Evolutionary conservation across 1,284 basidiomycete genomes (phyloP).

Genomic region (Flammula alnicola): DNA sequence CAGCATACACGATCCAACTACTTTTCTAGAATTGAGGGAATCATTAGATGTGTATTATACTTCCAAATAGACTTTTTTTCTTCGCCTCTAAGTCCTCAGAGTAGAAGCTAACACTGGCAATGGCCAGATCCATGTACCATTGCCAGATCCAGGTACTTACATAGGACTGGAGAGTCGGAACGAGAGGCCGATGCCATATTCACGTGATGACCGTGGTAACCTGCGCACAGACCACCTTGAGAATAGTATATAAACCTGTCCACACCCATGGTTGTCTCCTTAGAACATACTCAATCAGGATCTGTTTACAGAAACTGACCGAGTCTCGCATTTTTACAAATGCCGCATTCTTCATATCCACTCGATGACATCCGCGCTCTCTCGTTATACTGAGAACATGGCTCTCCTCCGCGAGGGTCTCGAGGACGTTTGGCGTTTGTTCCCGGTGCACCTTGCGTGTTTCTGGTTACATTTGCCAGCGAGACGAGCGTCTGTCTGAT

Average conservation of each 20-base stretch:
- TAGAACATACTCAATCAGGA: conserved; percentile 86
- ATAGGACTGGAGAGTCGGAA: not conserved
- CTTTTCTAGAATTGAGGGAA: conserved; percentile 44
- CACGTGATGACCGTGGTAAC: conserved; percentile 18
- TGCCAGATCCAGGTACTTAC: too few species aligned
- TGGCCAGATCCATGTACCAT: too few species aligned
- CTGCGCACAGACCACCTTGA: conserved; percentile 35
- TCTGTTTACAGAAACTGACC: conserved; percentile 90
- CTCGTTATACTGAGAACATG: conserved; percentile 83
- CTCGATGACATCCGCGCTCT: conserved; percentile 73
- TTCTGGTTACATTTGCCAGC: conserved; percentile 51
- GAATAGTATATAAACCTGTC: conserved; percentile 30
- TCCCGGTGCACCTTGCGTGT: conserved; percentile 36
- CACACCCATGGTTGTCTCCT: conserved; percentile 25
- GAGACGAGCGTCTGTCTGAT: conserved; percentile 79
- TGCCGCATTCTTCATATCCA: conserved; percentile 83
- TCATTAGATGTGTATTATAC: too few species aligned
- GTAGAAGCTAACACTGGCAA: too few species aligned
- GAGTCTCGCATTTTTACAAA: conserved; percentile 88
- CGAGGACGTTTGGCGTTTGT: conserved; percentile 74
- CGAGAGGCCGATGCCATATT: not conserved
- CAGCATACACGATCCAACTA: conserved; percentile 56
- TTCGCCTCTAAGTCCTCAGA: too few species aligned
- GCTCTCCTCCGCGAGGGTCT: conserved; percentile 46
- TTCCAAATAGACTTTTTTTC: not conserved